A percentile compares a stretch with the other conserved stretches of the same genome.
Evolutionary conservation across 352 stramenopile genomes (phyloP).

Genomic region (Elongisporangium undulatum): DNA sequence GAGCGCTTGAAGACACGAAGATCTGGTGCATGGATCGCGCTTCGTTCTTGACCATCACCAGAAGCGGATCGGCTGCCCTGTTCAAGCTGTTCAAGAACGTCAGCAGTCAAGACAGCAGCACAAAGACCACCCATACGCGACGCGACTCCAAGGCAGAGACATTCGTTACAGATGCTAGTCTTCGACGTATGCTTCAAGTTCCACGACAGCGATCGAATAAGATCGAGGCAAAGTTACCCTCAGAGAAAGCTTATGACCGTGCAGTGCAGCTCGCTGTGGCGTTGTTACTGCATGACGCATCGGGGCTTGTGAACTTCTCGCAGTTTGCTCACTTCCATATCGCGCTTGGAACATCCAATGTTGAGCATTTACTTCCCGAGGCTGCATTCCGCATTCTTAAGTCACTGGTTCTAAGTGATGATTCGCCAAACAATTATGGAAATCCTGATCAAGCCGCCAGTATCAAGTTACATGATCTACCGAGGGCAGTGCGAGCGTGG

Average conservation of each 20-base stretch:
- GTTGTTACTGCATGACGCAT: constrained; percentile 69
- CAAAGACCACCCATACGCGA: constrained; percentile 14
- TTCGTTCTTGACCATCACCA: constrained; percentile 81
- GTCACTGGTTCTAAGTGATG: constrained; percentile 15
- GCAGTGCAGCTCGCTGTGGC: constrained; percentile 56
- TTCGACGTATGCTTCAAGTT: constrained; percentile 52
- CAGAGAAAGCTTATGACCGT: constrained; percentile 33
- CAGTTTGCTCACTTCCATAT: constrained; percentile 90
- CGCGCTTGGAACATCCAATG: constrained; percentile 53
- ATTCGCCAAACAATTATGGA: background rate
- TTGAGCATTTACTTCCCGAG: constrained; percentile 72
- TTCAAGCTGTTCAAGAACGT: constrained; percentile 74
- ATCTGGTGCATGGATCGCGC: constrained; percentile 92
- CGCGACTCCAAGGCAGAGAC: constrained; percentile 33
- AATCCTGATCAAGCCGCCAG: constrained; percentile 20
- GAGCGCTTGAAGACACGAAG: constrained; percentile 80
- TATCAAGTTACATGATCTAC: constrained; percentile 51
- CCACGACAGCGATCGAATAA: constrained; percentile 20
- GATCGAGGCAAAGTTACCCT: constrained; percentile 12
- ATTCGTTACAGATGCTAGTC: constrained; percentile 53
- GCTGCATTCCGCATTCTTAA: constrained; percentile 75
- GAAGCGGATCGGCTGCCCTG: constrained; percentile 71
- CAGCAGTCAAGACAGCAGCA: constrained; percentile 9
- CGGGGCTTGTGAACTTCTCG: constrained; percentile 81
- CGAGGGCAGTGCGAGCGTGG: constrained; percentile 39